Evolutionary conservation across 1,139 yeast genomes (phyloP), one percentile per base, ranked within the genome.

Genomic region (Zygoascus sp.): DNA sequence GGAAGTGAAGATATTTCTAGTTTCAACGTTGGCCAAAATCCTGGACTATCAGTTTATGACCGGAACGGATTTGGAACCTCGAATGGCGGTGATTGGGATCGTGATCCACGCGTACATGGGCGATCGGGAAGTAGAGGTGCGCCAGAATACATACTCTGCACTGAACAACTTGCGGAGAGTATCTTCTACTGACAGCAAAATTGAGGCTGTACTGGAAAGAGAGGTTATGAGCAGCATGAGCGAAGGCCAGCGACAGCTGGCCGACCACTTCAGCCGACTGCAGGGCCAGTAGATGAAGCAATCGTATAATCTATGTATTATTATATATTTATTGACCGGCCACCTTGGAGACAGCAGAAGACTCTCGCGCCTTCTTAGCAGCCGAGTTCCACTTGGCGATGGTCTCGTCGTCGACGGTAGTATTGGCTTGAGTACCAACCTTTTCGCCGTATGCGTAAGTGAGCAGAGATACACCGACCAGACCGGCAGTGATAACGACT

Each of bases 301-400:
- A n/a, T 10, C n/a, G n/a, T 3, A 10, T 25, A 25, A 25, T 25
- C 28, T 25, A 45, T 45, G 22, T 11, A 27, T 44, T 17, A 40
- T n/a, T 25, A 45, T 13, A 28, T 20, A 40, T 30, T 32, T 44
- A 23, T 32, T 52, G 42, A 11, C 58, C 58, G 13, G 57, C 47
- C 20, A 51, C 63, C 19, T 54, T 54, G n/a, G 53, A 37, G n/a
- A 60, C 54, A 15, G 64, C 64, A 19, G 60, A 52, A 15, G 57
- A 47, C 46, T 60, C 63, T 36, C 70, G 57, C 19, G 69, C 68
- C 56, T 63, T 61, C 32, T 57, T 59, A n/a, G 71, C 71, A 16
- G 71, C 71, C 22, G 56, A 55, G 54, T 67, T 67, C 71, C 71
- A 67, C 45, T 66, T 54, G 16, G 62, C 58, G 45, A 67, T 63